phyloP scores from a whole-genome alignment of 2,329 filamentous ascomycete genomes.

The Colletotrichum neosansevieriae region DNA sequence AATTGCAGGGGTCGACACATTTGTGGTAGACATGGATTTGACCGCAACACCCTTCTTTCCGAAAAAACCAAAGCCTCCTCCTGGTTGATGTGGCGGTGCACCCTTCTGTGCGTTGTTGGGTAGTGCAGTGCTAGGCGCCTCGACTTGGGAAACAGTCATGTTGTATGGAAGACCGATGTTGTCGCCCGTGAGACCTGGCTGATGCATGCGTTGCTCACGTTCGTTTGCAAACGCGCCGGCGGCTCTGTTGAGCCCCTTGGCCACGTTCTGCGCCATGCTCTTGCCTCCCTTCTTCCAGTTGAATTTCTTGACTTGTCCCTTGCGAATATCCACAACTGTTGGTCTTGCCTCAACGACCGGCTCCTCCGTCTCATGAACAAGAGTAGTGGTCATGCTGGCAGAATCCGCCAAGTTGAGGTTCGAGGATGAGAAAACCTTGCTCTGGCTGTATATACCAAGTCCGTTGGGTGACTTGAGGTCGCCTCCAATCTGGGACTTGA shows the following conservation, averaged over 20 bases:
- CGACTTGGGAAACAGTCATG: constrained; percentile 70
- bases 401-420: constrained; percentile 62
- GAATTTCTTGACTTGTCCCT: constrained; percentile 95
- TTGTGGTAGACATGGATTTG: constrained; percentile 62
- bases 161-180: constrained; percentile 79
- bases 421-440: constrained; percentile 63
- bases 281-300: constrained; percentile 99
- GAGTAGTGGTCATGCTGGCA: constrained; percentile 68
- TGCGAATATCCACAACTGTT: constrained; percentile 95
- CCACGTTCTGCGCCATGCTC: constrained; percentile 92
- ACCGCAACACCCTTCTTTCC: constrained; percentile 62
- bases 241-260: constrained; percentile 92
- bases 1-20: constrained; percentile 51
- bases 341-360: constrained; percentile 77
- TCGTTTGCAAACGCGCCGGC: constrained; percentile 78
- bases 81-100: constrained; percentile 16
- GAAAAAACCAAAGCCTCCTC: constrained; percentile 77
- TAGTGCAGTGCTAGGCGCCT: constrained; percentile 45
- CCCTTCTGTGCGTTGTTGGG: constrained; percentile 28
- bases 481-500: constrained; percentile 79
- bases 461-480: constrained; percentile 64
- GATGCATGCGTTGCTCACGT: constrained; percentile 65
- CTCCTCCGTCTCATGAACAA: constrained; percentile 75
- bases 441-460: constrained; percentile 68
- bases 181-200: constrained; percentile 67